Evolutionary conservation across 495 filamentous ascomycete genomes (phyloP), one percentile per base, ranked within the genome.

Genomic region (Talaromyces proteolyticus): DNA sequence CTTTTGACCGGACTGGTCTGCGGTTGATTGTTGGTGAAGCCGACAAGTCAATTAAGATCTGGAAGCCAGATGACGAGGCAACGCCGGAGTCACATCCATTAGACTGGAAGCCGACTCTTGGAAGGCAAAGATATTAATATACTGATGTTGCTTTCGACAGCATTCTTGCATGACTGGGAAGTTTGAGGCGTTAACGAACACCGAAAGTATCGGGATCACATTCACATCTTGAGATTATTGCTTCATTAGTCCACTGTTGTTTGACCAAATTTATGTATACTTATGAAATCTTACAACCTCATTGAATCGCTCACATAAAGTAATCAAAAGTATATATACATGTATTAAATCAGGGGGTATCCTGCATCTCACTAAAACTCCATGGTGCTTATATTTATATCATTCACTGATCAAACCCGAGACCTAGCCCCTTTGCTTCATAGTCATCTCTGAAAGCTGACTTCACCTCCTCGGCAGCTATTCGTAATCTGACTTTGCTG

Each of bases 41-140:
- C 12, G 94, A 99, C 65, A 99, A 99, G 77, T 96, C 91, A 0
- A 70, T 99, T 66, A 97, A 99, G 79, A 76, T 99, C 50, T 99
- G 93, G 93, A 93, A 88, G 58, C 83, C 79, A 47, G 93, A 97
- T 65, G 87, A 91, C 14, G 76, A 85, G 19, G 93, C 93, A 18
- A 97, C 94, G 2, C 84, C 87, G 25, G 89, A 96, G 63, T 87
- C 85, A 21, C 89, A 97, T 69, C 93, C 93, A 6, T 68, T 99
- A 40, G 87, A 92, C 22, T 99, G 94, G 93, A 89, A 87, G 57
- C 94, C 93, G 22, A 88, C 81, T 1, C 66, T 96, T 24, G 85
- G 86, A 18, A 64, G 86, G 57, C 76, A 81, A 63, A 87, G 84
- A 68, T 88, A 77, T 56, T 87, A 70, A 62, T 52, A 17, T 29